Conservation (phyloP, 1,284 basidiomycete genomes). For the Trichosporon inkin region DNA sequence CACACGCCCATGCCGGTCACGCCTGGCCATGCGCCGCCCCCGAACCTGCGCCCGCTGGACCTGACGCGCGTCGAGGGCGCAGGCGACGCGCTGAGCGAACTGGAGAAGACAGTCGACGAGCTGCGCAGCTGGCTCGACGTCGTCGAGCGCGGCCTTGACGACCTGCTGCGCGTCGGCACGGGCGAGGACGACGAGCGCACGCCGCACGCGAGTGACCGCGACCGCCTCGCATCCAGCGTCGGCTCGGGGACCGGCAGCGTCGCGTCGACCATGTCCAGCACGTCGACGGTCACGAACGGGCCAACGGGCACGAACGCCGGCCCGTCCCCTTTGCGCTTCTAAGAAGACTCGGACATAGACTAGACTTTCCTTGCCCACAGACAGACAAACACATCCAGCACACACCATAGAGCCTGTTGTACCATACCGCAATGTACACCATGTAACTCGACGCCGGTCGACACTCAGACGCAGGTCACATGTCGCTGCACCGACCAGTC, state of each 20-base stretch:
- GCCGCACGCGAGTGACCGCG: not conserved
- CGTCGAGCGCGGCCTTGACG: slow-evolving; percentile 66
- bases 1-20: slow-evolving; percentile 3
- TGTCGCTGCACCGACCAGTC: not conserved
- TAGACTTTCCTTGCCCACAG: no score
- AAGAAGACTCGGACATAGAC: not conserved
- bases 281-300: not conserved
- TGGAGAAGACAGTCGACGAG: slow-evolving; percentile 72
- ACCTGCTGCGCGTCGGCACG: slow-evolving; percentile 53
- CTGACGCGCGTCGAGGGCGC: slow-evolving; percentile 13
- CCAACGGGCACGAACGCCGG: not conserved
- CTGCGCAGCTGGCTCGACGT: slow-evolving; percentile 74
- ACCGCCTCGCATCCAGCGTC: not conserved
- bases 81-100: slow-evolving; percentile 56
- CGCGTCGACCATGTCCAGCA: not conserved
- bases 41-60: slow-evolving; percentile 15
- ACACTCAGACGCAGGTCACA: no score
- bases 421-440: slow-evolving; percentile 6
- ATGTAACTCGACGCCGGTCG: no score
- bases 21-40: not conserved
- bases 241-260: not conserved
- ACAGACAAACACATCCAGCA: not conserved
- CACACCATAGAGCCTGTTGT: slow-evolving; percentile 9
- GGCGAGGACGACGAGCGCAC: slow-evolving; percentile 15
- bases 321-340: not conserved